Evolutionary conservation across 192 early-diverging fungal species (phyloP).

Genomic region (Funneliformis mosseae): DNA sequence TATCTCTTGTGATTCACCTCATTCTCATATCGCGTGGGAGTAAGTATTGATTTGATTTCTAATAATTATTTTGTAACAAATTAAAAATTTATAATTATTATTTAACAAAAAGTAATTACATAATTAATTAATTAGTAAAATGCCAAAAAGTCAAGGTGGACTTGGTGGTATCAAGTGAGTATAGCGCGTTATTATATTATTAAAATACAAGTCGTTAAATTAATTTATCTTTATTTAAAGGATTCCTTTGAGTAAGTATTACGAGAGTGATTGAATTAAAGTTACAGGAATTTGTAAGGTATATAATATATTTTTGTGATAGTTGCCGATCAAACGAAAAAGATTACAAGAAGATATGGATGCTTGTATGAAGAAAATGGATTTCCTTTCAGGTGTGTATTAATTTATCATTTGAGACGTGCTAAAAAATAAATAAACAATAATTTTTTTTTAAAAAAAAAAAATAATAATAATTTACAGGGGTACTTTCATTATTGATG

Average conservation of each 20-base stretch:
- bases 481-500: constrained; percentile 85
- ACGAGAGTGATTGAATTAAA: background rate
- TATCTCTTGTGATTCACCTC: constrained; percentile 65
- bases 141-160: constrained; percentile 80
- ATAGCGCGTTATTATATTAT: background rate
- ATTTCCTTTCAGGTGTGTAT: constrained; percentile 56
- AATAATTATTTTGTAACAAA: background rate
- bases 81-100: background rate
- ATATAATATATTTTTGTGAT: background rate
- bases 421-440: no score
- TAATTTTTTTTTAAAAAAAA: no score
- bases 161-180: constrained; percentile 71
- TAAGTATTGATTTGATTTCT: background rate
- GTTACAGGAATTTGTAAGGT: background rate
- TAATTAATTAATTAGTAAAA: constrained; percentile 45
- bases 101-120: background rate
- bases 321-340: constrained; percentile 58
- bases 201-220: background rate
- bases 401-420: background rate
- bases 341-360: constrained; percentile 78
- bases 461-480: constrained; percentile 36
- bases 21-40: constrained; percentile 79
- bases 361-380: constrained; percentile 75
- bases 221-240: background rate
- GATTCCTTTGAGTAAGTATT: constrained; percentile 25